Base-by-base conservation (phyloP, 164 flowering plant species). In the Magnolia sinica region DNA sequence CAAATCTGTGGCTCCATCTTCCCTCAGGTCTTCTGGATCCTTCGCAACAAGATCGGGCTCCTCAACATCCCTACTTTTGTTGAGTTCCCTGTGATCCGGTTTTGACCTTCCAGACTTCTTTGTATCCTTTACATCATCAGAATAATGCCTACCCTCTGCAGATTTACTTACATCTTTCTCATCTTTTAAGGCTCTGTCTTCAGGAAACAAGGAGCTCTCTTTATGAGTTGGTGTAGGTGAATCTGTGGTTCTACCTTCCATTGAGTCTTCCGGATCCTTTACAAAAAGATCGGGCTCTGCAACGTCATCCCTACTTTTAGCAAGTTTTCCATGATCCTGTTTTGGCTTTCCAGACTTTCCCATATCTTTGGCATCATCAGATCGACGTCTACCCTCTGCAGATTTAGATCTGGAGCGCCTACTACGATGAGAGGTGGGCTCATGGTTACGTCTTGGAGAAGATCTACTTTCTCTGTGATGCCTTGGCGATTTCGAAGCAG, bases 401-500 rank as follows among this genome's bases (percentile, higher is more conserved):
- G 74, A 77, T 27, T 64, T 72, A 31, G 79, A 77, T 63, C 75
- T 77, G 31, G 68, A 68, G 72, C 80, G 76, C 27, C 80, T 68
- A 27, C 63, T 20, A 45, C 27, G 63, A 29, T 55, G 71, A 51
- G 77, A 22, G 50, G 37, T 52, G 7, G 77, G 23, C 14, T 68
- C 72, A 77, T 19, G 67, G 37, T 22, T 24, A 23, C 27, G 68
- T n/a, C 73, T 69, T 52, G 73, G 76, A 31, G 80, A 69, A 50
- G 80, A 73, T 78, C 69, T 74, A 7, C 29, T 61, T 18, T 69
- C 83, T 71, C 77, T 74, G 24, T 31, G 74, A 66, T 68, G 73
- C 70, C 73, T 80, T 14, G 85, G 85, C n/a, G 85, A 83, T 37
- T 65, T 59, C 10, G 81, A 78, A 70, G 68, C 68, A 65, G 73